Conservation (phyloP, 108 stramenopile species). For the Stephanodiscus triporus region DNA sequence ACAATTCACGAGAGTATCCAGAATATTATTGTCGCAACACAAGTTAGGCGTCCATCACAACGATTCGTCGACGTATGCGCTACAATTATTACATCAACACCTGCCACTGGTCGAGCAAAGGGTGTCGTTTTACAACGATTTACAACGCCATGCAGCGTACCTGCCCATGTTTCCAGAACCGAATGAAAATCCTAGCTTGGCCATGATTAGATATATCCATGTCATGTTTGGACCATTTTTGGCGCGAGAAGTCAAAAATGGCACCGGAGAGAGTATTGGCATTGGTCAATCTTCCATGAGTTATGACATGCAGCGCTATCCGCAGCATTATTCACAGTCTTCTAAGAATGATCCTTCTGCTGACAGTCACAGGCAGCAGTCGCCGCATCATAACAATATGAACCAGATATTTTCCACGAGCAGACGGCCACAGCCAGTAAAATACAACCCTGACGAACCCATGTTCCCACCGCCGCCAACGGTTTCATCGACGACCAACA, state of each 20-base stretch:
- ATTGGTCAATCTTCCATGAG: neutral
- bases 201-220: slow-evolving; percentile 26
- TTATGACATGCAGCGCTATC: slow-evolving; percentile 5
- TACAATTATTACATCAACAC: slow-evolving; percentile 24
- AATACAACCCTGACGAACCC: neutral
- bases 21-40: slow-evolving; percentile 19
- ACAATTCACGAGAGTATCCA: slow-evolving; percentile 40
- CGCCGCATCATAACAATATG: neutral
- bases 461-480: slow-evolving; percentile 15
- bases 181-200: slow-evolving; percentile 35
- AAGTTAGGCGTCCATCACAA: slow-evolving; percentile 14
- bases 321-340: neutral
- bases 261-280: neutral
- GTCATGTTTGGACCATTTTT: slow-evolving; percentile 39
- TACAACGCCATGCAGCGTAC: slow-evolving; percentile 17
- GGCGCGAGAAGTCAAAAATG: slow-evolving; percentile 16
- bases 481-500: neutral
- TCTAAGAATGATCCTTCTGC: neutral
- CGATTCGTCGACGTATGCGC: neutral
- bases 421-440: neutral
- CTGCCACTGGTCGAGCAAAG: slow-evolving; percentile 19
- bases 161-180: slow-evolving; percentile 50
- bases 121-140: slow-evolving; percentile 5
- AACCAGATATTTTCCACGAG: neutral
- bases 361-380: neutral